Conservation (phyloP, 2,329 filamentous ascomycete species). For the Epichloe aotearoae region DNA sequence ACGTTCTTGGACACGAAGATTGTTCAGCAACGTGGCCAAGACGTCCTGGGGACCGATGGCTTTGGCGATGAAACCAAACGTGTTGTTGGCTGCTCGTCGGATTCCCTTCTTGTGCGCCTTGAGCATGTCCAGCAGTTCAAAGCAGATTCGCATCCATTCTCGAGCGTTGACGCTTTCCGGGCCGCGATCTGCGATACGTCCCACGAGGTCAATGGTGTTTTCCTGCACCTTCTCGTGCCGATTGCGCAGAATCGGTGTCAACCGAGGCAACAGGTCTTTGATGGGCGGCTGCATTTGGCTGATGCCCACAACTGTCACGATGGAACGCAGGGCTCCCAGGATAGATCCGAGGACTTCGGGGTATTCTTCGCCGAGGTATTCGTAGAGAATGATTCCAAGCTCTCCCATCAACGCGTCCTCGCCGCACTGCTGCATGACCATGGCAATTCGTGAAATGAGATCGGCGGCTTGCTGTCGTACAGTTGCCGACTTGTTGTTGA, state of each 20-base stretch:
- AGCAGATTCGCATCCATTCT: conserved; percentile 99
- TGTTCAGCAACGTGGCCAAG: conserved; percentile 87
- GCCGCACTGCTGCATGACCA: conserved; percentile 98
- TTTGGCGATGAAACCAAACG: conserved; percentile 98
- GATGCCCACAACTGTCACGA: conserved; percentile 96
- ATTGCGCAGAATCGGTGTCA: conserved; percentile 96
- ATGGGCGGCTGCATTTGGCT: conserved; percentile 97
- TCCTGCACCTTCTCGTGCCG: conserved; percentile 98
- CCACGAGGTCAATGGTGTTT: conserved; percentile 95
- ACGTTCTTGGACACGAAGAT: conserved; percentile 90
- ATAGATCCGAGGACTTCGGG: conserved; percentile 96
- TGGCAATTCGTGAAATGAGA: conserved; percentile 89
- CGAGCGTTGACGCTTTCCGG: conserved; percentile 92
- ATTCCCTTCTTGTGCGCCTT: conserved; percentile 99
- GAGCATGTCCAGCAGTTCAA: conserved; percentile 96
- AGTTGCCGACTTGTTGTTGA: conserved; percentile 96
- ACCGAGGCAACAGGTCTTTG: conserved; percentile 82
- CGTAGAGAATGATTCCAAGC: conserved; percentile 86
- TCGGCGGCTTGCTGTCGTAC: conserved; percentile 96
- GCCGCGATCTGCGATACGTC: conserved; percentile 92
- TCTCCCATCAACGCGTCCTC: conserved; percentile 95
- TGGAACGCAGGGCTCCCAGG: conserved; percentile 82
- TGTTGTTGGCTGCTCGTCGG: conserved; percentile 95
- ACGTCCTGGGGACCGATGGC: conserved; percentile 97
- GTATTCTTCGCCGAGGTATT: conserved; percentile 97